Evolutionary conservation across 495 filamentous ascomycete species (phyloP).

Genomic region (Annulohypoxylon nitens): DNA sequence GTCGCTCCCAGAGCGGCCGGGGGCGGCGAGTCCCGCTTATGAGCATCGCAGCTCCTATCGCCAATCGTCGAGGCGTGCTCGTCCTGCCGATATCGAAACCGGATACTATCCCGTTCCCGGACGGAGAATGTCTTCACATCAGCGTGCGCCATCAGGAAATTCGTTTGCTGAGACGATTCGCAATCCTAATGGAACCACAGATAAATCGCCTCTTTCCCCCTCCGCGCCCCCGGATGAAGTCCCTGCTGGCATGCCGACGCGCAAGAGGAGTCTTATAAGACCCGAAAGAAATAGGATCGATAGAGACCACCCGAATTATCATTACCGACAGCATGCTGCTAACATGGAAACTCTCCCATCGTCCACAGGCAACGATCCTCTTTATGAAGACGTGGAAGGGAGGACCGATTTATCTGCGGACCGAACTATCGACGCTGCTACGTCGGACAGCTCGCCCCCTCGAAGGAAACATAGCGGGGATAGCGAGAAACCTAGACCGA

Average conservation of each 20-base stretch:
- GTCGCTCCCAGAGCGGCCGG: constrained; percentile 77
- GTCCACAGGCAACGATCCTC: constrained; percentile 89
- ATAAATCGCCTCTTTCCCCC: constrained; percentile 61
- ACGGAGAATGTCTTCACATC: constrained; percentile 54
- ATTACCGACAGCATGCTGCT: constrained; percentile 91
- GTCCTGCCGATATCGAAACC: constrained; percentile 76
- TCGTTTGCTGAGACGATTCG: constrained; percentile 65
- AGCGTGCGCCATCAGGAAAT: constrained; percentile 63
- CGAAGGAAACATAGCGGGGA: constrained; percentile 50
- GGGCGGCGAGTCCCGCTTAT: constrained; percentile 68
- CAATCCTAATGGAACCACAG: constrained; percentile 62
- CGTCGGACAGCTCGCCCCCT: constrained; percentile 57
- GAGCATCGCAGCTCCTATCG: constrained; percentile 72
- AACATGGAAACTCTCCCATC: constrained; percentile 91
- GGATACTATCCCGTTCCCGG: constrained; percentile 58
- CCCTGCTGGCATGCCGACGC: constrained; percentile 54
- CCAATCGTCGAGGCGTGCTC: constrained; percentile 73
- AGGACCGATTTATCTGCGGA: constrained; percentile 63
- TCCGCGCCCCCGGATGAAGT: constrained; percentile 49
- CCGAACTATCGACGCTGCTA: constrained; percentile 55
- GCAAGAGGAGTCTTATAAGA: constrained; percentile 87
- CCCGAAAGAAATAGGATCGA: constrained; percentile 89
- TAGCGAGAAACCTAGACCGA: constrained; percentile 55
- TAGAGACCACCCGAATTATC: constrained; percentile 89
- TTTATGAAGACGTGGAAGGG: constrained; percentile 75